Percentiles rank a stretch among this genome's conserved stretches.
Conservation (phyloP, 352 stramenopile genomes). For the Globisporangium alternatum region DNA sequence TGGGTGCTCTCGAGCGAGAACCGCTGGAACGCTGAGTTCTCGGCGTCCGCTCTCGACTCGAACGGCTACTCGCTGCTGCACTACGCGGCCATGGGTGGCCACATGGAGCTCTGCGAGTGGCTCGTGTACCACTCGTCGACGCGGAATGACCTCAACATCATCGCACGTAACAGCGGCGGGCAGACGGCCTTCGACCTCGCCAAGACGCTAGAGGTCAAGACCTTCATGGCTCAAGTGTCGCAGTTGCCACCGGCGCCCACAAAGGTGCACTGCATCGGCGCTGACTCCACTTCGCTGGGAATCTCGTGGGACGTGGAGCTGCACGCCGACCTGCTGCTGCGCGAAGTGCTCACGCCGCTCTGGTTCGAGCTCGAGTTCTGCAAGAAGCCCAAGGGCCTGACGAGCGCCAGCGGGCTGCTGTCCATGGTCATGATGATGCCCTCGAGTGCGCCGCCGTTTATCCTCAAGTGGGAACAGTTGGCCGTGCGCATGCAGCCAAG, state of each 20-base stretch:
- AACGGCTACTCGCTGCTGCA: constrained; percentile 66
- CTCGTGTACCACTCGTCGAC: constrained; percentile 45
- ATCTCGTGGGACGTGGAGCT: constrained; percentile 54
- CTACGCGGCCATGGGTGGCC: constrained; percentile 59
- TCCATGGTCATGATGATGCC: constrained; percentile 53
- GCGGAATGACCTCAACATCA: constrained; percentile 38
- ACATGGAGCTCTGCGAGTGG: constrained; percentile 58
- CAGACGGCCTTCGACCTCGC: constrained; percentile 45
- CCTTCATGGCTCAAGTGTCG: constrained; percentile 41
- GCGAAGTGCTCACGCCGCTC: constrained; percentile 36
- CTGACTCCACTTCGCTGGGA: constrained; percentile 46
- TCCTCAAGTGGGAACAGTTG: constrained; percentile 56
- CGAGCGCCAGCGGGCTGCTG: constrained; percentile 41
- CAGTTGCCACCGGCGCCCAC: constrained; percentile 31
- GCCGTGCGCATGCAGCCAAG: constrained; percentile 43
- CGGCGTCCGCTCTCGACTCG: constrained; percentile 35
- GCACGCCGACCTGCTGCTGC: constrained; percentile 25
- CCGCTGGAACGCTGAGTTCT: constrained; percentile 23
- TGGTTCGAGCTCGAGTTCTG: constrained; percentile 63
- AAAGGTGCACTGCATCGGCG: constrained; percentile 42
- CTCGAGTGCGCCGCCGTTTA: constrained; percentile 16
- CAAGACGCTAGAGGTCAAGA: constrained; percentile 29
- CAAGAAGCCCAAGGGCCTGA: constrained; percentile 48
- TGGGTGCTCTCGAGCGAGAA: constrained; percentile 42
- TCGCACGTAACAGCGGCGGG: constrained; percentile 37